Base-by-base conservation (phyloP, 805 yeast species). In the Pichia pseudocactophila region DNA sequence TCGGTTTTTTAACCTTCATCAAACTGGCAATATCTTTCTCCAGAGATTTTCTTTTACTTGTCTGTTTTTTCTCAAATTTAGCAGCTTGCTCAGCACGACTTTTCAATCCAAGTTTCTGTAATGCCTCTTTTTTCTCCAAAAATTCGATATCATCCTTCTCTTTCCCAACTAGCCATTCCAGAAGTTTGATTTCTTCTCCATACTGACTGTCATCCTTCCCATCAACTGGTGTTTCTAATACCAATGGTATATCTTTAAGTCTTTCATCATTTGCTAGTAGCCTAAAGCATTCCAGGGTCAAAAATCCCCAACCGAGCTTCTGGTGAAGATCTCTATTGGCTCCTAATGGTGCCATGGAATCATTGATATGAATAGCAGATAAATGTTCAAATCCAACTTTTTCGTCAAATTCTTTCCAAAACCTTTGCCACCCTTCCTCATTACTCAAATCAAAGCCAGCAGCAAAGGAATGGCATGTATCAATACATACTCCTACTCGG, bases 391-490 rank as follows among this genome's bases (percentile, higher is more conserved):
- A 66, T 0, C 98, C 98, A 16, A 92, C 70, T 7, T 71, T 67
- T 7, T 68, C 59, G 55, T 89, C 97, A 61, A 84, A 92, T 32
- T 78, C 63, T 5, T 66, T 59, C 94, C 96, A 83, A 59, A 92
- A 89, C 35, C 64, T 62, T 9, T 70, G 67, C 63, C 79, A 84
- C 12, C 65, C 57, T 26, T 69, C 76, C 45, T 71, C 72, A 15
- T 72, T 71, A n/a, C 79, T 63, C 36, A 92, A 71, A 57, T 92
- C 97, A 58, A 85, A 89, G 1, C 98, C 98, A 1, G 97, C 96
- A 1, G 97, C 96, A 68, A 85, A 88, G 0, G 96, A 71, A 61
- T 92, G 98, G 59, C 98, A 92, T 0, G 97, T 92, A 59, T 92
- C 98, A 13, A 92, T 71, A 58, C 98, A 92, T 1, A 92, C 95